Percentiles rank a stretch among this genome's conserved stretches.
Conservation (phyloP, 371 early-diverging fungal genomes). For the Rhizomucor pusillus region DNA sequence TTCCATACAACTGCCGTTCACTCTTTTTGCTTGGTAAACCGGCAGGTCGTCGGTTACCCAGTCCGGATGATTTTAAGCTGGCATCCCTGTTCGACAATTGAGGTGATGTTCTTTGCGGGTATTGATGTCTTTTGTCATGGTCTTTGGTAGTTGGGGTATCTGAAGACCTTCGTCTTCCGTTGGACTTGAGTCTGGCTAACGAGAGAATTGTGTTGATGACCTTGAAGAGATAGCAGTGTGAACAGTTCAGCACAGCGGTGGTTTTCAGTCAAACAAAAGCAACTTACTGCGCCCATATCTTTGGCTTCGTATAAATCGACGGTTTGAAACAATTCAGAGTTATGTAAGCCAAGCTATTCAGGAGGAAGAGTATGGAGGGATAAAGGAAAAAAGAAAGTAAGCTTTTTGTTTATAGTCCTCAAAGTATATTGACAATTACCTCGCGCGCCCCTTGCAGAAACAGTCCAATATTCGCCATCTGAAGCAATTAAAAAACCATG, state of each 20-base stretch:
- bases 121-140: not conserved
- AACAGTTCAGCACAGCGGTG: not conserved
- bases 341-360: conserved; percentile 61
- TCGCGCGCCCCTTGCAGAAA: conserved; percentile 61
- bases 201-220: conserved; percentile 24
- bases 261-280: no score
- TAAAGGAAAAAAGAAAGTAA: conserved; percentile 5
- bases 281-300: conserved; percentile 70
- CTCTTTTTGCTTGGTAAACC: no score
- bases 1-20: no score
- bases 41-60: no score
- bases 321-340: conserved; percentile 84
- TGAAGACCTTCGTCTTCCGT: not conserved
- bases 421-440: conserved; percentile 22
- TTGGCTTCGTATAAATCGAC: conserved; percentile 87
- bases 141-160: not conserved
- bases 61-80: no score
- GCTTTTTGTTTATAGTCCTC: conserved; percentile 3
- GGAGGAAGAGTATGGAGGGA: conserved; percentile 4
- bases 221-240: conserved; percentile 3
- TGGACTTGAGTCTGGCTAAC: conserved; percentile 13
- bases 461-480: conserved; percentile 83
- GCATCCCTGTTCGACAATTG: not conserved
- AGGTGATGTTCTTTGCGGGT: no score
- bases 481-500: no score